These are phyloP conservation scores for Neolecta irregularis DNA, from an alignment of 1,139 yeast species.

Conservation along the genomic window DNA sequence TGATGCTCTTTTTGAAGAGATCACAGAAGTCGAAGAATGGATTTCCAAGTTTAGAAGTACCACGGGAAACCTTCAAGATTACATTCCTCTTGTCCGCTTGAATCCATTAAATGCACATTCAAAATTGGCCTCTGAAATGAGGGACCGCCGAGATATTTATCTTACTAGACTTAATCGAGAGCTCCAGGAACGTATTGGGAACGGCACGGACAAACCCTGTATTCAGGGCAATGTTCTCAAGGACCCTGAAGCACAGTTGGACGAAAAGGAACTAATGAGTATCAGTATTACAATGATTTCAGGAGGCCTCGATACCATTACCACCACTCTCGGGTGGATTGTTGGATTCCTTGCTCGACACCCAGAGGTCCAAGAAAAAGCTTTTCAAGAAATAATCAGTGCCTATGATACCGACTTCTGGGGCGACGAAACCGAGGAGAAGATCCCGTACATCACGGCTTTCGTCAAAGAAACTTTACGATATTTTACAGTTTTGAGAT, in stretches of 20 bases:
- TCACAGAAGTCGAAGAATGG: slow-evolving; percentile 46
- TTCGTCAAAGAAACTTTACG: slow-evolving; percentile 47
- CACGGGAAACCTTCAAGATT: slow-evolving; percentile 46
- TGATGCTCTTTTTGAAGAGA: slow-evolving; percentile 34
- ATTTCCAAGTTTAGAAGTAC: slow-evolving; percentile 53
- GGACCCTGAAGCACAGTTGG: slow-evolving; percentile 20
- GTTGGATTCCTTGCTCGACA: slow-evolving; percentile 39
- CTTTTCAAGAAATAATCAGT: slow-evolving; percentile 29
- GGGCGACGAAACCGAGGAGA: slow-evolving; percentile 25
- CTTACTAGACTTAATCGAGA: slow-evolving; percentile 29
- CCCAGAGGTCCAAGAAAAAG: slow-evolving; percentile 28
- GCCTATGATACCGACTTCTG: slow-evolving; percentile 33
- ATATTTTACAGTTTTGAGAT: slow-evolving; percentile 46
- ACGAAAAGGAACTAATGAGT: slow-evolving; percentile 35
- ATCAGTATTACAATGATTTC: slow-evolving; percentile 57
- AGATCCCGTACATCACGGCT: slow-evolving; percentile 39
- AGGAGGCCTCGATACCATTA: slow-evolving; percentile 61
- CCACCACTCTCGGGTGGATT: slow-evolving; percentile 45
- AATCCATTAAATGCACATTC: slow-evolving; percentile 10
- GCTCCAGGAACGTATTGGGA: slow-evolving; percentile 20
- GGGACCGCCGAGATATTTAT: slow-evolving; percentile 38
- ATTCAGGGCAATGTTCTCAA: slow-evolving; percentile 33
- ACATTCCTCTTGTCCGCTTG: slow-evolving; percentile 37
- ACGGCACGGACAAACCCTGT: slow-evolving; percentile 25
- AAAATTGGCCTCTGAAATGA: slow-evolving; percentile 24